phyloP scores from a whole-genome alignment of 352 stramenopile species.

The Pythium grandisporangium region DNA sequence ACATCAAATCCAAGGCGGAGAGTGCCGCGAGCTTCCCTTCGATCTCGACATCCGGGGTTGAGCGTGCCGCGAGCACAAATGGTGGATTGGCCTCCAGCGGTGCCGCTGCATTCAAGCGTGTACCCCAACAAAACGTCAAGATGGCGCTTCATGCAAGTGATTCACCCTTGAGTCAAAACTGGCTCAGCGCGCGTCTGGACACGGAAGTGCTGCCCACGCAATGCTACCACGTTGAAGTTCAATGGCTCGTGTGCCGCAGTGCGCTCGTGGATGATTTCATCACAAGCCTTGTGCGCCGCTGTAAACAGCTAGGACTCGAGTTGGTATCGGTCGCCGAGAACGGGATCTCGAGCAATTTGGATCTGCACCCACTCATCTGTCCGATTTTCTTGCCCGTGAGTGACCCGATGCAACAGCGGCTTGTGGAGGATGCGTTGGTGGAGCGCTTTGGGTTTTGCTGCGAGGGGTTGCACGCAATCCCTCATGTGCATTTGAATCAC shows the following conservation, averaged over 20 bases:
- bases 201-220: conserved; percentile 54
- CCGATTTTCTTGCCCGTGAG: conserved; percentile 64
- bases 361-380: conserved; percentile 67
- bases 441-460: conserved; percentile 62
- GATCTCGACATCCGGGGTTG: conserved; percentile 37
- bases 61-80: too few relatives aligned
- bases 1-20: conserved; percentile 49
- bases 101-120: conserved; percentile 48
- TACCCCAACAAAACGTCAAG: conserved; percentile 59
- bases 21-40: conserved; percentile 37
- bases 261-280: conserved; percentile 78
- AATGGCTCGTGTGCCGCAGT: conserved; percentile 80
- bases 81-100: conserved; percentile 45
- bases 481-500: conserved; percentile 42
- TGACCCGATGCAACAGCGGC: conserved; percentile 25
- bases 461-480: conserved; percentile 56
- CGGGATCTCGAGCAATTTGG: conserved; percentile 65
- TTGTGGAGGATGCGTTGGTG: conserved; percentile 54
- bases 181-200: conserved; percentile 71
- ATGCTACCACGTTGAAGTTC: conserved; percentile 79
- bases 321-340: conserved; percentile 69
- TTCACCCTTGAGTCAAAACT: conserved; percentile 69
- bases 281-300: conserved; percentile 48
- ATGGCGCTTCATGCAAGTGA: conserved; percentile 58
- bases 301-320: conserved; percentile 70